Evolutionary conservation across 164 flowering plant genomes (phyloP).

Genomic region (Vitis amurensis): DNA sequence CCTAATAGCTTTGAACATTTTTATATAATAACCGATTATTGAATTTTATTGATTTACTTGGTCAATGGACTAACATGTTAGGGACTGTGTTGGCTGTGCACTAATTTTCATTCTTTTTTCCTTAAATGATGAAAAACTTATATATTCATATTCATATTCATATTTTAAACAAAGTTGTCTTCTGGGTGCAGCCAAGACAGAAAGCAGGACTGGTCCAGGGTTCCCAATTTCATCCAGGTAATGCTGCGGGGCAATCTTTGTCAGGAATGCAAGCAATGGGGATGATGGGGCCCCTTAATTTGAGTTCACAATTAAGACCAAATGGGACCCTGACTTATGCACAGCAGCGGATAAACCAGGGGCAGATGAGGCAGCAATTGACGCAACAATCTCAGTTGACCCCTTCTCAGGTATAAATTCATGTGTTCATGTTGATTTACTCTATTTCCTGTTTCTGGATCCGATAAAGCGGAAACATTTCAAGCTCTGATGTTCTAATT

Average conservation of each 20-base stretch:
- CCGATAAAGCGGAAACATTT: no score
- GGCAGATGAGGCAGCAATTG: slow-evolving; percentile 66
- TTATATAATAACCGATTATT: no score
- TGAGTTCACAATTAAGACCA: slow-evolving; percentile 60
- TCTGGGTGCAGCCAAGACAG: slow-evolving; percentile 68
- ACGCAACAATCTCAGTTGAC: slow-evolving; percentile 60
- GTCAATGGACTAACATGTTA: no score
- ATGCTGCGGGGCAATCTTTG: slow-evolving; percentile 66
- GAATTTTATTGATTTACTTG: no score
- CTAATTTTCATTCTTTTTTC: no score
- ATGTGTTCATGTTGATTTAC: neutral
- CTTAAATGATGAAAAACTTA: neutral
- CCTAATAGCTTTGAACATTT: no score
- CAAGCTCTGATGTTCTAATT: no score
- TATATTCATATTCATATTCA: neutral
- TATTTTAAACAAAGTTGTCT: slow-evolving; percentile 12
- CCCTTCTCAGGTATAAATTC: slow-evolving; percentile 64
- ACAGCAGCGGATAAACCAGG: slow-evolving; percentile 64
- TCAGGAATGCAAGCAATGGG: slow-evolving; percentile 81
- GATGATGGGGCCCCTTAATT: slow-evolving; percentile 59
- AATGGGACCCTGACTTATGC: slow-evolving; percentile 58
- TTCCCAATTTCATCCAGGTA: slow-evolving; percentile 64
- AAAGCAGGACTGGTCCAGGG: slow-evolving; percentile 71
- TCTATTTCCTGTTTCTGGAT: neutral
- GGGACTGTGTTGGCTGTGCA: no score